Evolutionary conservation across 2,329 filamentous ascomycete genomes (phyloP).

Genomic region (Aurifilum marmelostoma): DNA sequence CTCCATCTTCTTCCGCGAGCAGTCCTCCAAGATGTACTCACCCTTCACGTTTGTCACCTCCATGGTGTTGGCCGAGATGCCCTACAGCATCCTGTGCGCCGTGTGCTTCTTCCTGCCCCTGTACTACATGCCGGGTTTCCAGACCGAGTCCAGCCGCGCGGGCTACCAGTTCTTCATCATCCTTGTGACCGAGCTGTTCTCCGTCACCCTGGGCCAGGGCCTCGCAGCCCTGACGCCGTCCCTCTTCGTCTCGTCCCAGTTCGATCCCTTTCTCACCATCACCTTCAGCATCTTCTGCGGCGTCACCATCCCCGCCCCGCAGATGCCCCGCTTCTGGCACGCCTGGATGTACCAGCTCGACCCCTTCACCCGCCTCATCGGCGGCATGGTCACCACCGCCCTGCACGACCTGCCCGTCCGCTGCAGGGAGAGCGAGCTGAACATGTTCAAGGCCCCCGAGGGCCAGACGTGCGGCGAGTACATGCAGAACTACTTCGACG

Average conservation of each 20-base stretch:
- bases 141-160: constrained; percentile 63
- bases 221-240: constrained; percentile 78
- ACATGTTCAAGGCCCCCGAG: constrained; percentile 67
- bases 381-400: constrained; percentile 78
- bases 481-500: constrained; percentile 70
- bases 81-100: constrained; percentile 80
- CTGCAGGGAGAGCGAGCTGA: constrained; percentile 66
- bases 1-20: constrained; percentile 83
- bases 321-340: constrained; percentile 80
- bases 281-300: constrained; percentile 86
- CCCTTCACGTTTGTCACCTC: constrained; percentile 76
- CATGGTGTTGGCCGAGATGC: constrained; percentile 82
- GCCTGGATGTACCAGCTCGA: constrained; percentile 82
- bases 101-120: constrained; percentile 80
- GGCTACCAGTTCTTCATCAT: constrained; percentile 89
- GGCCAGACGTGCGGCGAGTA: constrained; percentile 75
- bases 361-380: constrained; percentile 80
- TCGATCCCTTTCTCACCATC: constrained; percentile 83
- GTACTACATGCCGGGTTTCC: constrained; percentile 83
- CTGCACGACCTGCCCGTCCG: constrained; percentile 66
- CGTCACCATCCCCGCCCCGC: constrained; percentile 76
- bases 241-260: constrained; percentile 76
- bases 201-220: constrained; percentile 76
- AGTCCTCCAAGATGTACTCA: constrained; percentile 84
- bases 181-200: constrained; percentile 81